Evolutionary conservation across 495 filamentous ascomycete species (phyloP).

Genomic region (Lepraria neglecta): DNA sequence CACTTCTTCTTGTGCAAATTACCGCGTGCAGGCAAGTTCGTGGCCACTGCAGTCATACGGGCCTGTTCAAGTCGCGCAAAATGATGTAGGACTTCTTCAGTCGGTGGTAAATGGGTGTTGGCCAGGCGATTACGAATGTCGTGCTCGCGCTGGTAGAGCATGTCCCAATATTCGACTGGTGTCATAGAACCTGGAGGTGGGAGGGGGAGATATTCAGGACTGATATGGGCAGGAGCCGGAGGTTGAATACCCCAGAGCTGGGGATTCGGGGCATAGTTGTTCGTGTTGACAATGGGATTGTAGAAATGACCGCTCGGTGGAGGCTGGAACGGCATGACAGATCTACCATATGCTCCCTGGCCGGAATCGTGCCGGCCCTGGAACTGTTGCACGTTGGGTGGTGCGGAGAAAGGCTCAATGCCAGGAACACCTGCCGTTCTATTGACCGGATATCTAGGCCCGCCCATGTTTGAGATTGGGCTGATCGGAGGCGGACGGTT

Average conservation of each 20-base stretch:
- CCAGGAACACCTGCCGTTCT: not conserved
- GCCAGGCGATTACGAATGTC: not conserved
- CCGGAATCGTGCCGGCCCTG: not conserved
- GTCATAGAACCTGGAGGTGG: constrained; percentile 5
- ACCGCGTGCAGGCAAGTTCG: constrained; percentile 6
- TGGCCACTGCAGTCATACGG: not conserved
- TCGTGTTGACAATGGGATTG: not conserved
- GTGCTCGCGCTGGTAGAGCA: constrained; percentile 7
- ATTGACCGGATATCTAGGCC: not conserved
- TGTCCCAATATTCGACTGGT: constrained; percentile 11
- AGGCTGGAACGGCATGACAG: not conserved
- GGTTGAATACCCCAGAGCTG: not conserved
- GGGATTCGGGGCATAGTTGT: not conserved
- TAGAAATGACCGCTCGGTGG: too few species aligned
- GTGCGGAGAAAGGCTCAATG: not conserved
- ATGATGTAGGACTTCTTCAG: not conserved
- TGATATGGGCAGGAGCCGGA: not conserved
- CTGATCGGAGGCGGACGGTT: not conserved
- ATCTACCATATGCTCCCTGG: constrained; percentile 1
- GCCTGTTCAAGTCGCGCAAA: constrained; percentile 8
- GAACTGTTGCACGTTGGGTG: not conserved
- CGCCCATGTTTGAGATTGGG: not conserved
- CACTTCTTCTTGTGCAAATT: constrained; percentile 4
- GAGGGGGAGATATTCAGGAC: not conserved
- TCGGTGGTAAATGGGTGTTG: constrained; percentile 2